Base-by-base conservation (phyloP, 2,329 filamentous ascomycete species). In the Penicillium rolfsii region DNA sequence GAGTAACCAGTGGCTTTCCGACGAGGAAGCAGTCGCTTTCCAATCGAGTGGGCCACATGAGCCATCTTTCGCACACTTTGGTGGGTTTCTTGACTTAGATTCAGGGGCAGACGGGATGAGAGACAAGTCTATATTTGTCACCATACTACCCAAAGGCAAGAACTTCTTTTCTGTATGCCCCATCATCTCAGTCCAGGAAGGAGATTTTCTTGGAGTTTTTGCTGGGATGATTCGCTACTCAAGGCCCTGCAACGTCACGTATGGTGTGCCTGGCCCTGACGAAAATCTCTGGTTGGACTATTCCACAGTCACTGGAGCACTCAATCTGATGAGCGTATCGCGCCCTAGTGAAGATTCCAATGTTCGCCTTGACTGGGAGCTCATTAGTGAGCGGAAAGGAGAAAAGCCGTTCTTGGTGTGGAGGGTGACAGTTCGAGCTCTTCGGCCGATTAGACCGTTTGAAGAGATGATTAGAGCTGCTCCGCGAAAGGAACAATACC, bases 71-170 rank as follows among this genome's bases (percentile, higher is more conserved):
- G 5, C n/a, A 24, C n/a, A 22, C 2, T 36, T 52, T 52, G n/a
- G 48, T 36, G 48, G 48, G 30, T 52, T 50, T 38, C 53, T 60
- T 61, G 52, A 62, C 63, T 53, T 60, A 22, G 19, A 61, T 22
- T 38, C 45, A 49, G 30, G 45, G 33, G 33, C 33, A 55, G 58
- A 61, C 45, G 30, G 22, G 56, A 57, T 19, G 38, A n/a, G 49
- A 36, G 55, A 67, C 33, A 67, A 65, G 52, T 65, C 64, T 54
- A 48, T 59, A 9, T 65, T 65, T 35, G 30, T 62, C 11, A 58
- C 45, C 22, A 36, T 67, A 24, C 35, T 52, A 33, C 60, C 60
- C 7, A 59, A 62, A 57, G 52, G 60, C 24, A 40, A 57, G 22
- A 22, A n/a, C 2, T 57, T 56, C 45, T 35, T 65, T 3, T 38